Evolutionary conservation across 2,329 filamentous ascomycete genomes (phyloP), one percentile per base, ranked within the genome.

Genomic region (Mariannaea elegans): DNA sequence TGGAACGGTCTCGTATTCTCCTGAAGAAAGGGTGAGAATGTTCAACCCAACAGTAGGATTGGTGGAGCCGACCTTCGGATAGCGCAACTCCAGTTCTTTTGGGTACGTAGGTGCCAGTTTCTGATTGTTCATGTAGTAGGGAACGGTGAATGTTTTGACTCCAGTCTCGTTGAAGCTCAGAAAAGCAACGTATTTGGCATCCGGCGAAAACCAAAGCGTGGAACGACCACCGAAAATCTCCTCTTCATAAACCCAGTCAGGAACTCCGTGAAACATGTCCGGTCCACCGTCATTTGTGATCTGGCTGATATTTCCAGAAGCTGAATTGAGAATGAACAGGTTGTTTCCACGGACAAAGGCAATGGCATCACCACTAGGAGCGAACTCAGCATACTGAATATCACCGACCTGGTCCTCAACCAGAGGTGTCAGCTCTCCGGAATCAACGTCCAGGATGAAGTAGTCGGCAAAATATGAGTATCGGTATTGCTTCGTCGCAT

Each of bases 201-300:
- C 93, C 21, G 89, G 86, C 14, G 92, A 94, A 91, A 93, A 97
- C 94, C 94, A 98, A 1, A 94, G 92, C 2, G 91, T 92, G 60
- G 86, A 92, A 65, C 92, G 90, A 2, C 84, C 87, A 4, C 81
- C 77, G 63, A 97, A 91, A 3, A 79, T 74, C 56, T 79, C 77
- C 59, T 83, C 81, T 72, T 95, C 92, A 68, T 96, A 97, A 0
- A 97, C 94, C 94, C 94, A 90, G 67, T 90, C 87, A 0, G 87
- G 87, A 1, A 89, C 81, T 4, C 80, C 87, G 59, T 89, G 84
- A 76, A 90, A 91, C 65, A 83, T 75, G 69, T 89, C 85, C 0
- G 85, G 83, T 0, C 85, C 81, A 10, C 87, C 87, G 64, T 89
- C 81, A 0, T 75, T 73, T 12, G 87, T 90, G 61, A 89, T 82